phyloP scores from a whole-genome alignment of 2,329 filamentous ascomycete genomes.

The Scortechinia acanthostroma region DNA sequence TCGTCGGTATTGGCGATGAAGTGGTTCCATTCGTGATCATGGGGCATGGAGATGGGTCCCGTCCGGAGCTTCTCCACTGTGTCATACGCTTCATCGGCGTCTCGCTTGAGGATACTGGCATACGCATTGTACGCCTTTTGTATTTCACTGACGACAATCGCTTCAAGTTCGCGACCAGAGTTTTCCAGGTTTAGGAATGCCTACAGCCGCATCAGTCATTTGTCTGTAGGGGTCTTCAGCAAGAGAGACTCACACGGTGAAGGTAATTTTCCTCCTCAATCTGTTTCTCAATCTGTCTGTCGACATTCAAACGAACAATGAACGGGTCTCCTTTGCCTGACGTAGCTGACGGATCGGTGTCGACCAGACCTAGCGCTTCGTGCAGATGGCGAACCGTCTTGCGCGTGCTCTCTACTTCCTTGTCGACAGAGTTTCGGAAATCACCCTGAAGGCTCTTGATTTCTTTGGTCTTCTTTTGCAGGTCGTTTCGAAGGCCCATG shows the following conservation, averaged over 20 bases:
- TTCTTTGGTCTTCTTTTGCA: constrained; percentile 95
- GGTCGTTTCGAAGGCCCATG: constrained; percentile 76
- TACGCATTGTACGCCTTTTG: constrained; percentile 97
- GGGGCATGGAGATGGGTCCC: constrained; percentile 86
- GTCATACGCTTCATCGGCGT: constrained; percentile 74
- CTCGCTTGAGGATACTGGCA: constrained; percentile 81
- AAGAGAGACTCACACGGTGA: constrained; percentile 74
- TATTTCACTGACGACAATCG: constrained; percentile 93
- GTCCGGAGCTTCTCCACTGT: constrained; percentile 74
- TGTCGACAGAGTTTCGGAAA: constrained; percentile 94
- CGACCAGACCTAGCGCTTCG: constrained; percentile 72
- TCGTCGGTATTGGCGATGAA: constrained; percentile 78
- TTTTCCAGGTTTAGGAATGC: constrained; percentile 91
- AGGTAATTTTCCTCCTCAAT: constrained; percentile 96
- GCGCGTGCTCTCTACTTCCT: constrained; percentile 81
- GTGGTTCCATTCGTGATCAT: constrained; percentile 81
- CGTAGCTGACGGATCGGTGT: constrained; percentile 68
- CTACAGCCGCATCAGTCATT: too few species aligned
- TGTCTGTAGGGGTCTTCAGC: too few species aligned
- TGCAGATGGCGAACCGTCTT: constrained; percentile 75
- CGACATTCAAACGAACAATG: constrained; percentile 75
- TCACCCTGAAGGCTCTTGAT: constrained; percentile 89
- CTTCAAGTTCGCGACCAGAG: constrained; percentile 88
- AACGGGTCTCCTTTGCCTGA: constrained; percentile 89
- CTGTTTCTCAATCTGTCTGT: constrained; percentile 84